These are phyloP conservation scores for Pontederia paniculata DNA, from an alignment of 176 grass and related monocot genomes.

Conservation along the genomic window DNA sequence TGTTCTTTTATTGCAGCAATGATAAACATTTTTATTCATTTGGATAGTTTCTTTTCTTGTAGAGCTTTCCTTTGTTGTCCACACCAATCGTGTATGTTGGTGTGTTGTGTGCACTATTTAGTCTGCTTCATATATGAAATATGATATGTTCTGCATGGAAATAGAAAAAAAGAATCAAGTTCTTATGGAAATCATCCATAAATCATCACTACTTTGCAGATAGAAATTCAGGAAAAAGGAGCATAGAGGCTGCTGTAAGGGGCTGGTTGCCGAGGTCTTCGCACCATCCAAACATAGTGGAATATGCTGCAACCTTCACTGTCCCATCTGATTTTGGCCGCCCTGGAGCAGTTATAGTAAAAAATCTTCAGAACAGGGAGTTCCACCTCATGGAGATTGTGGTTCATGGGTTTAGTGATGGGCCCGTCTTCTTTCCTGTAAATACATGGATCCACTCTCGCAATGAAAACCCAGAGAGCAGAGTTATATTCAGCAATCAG, in stretches of 20 bases:
- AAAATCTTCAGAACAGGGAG: constrained; percentile 39
- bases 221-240: constrained; percentile 29
- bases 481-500: constrained; percentile 39
- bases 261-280: constrained; percentile 32
- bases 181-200: too few species aligned
- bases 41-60: too few species aligned
- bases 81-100: too few species aligned
- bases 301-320: constrained; percentile 32
- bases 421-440: constrained; percentile 24
- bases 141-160: too few species aligned
- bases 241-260: constrained; percentile 21
- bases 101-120: too few species aligned
- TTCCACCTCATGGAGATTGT: constrained; percentile 36
- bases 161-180: too few species aligned
- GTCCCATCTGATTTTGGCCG: constrained; percentile 29
- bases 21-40: too few species aligned
- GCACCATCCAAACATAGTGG: constrained; percentile 30
- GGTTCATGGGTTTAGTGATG: constrained; percentile 28
- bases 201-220: constrained; percentile 7
- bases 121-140: too few species aligned
- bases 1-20: too few species aligned
- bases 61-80: too few species aligned
- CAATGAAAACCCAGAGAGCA: constrained; percentile 24
- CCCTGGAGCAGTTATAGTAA: constrained; percentile 25
- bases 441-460: constrained; percentile 45